These are phyloP conservation scores for Scalesia atractyloides DNA, from an alignment of 129 eudicot species.

Conservation along the genomic window DNA sequence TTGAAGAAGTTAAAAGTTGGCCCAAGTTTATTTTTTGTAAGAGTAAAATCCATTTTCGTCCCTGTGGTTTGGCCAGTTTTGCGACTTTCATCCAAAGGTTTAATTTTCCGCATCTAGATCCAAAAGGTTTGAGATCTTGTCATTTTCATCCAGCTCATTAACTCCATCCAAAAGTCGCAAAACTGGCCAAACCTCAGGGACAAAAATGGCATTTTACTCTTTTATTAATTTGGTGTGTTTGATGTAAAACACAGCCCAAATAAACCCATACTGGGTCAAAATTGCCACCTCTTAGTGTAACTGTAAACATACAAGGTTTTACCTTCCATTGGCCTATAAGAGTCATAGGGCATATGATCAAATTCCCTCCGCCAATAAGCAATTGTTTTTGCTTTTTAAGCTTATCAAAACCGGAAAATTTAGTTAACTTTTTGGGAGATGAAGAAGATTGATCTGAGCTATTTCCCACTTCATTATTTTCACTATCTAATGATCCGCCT, in stretches of 20 bases:
- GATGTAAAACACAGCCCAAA: not conserved
- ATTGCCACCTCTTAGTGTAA: not conserved
- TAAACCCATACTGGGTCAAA: not conserved
- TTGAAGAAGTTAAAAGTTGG: too few relatives aligned
- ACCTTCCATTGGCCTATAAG: constrained; percentile 99
- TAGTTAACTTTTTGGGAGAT: constrained; percentile 44
- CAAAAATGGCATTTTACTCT: not conserved
- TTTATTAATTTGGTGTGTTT: not conserved
- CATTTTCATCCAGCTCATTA: too few relatives aligned
- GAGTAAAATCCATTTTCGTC: too few relatives aligned
- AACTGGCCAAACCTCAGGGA: too few relatives aligned
- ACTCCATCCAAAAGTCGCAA: too few relatives aligned
- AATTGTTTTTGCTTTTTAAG: constrained; percentile 50
- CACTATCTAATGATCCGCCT: constrained; percentile 55
- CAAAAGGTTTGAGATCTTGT: too few relatives aligned
- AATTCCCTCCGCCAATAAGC: constrained; percentile 75
- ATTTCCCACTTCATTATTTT: constrained; percentile 39
- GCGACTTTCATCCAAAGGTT: too few relatives aligned
- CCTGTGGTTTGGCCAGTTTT: too few relatives aligned
- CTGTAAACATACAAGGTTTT: constrained; percentile 9
- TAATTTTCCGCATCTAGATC: too few relatives aligned
- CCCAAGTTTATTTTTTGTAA: too few relatives aligned
- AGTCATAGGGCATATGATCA: constrained; percentile 96
- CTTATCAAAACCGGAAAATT: constrained; percentile 75
- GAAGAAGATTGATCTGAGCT: constrained; percentile 57